Percentiles rank a stretch among this genome's conserved stretches.
Conservation (phyloP, 306 rosid genomes). For the Arachis hypogaea region DNA sequence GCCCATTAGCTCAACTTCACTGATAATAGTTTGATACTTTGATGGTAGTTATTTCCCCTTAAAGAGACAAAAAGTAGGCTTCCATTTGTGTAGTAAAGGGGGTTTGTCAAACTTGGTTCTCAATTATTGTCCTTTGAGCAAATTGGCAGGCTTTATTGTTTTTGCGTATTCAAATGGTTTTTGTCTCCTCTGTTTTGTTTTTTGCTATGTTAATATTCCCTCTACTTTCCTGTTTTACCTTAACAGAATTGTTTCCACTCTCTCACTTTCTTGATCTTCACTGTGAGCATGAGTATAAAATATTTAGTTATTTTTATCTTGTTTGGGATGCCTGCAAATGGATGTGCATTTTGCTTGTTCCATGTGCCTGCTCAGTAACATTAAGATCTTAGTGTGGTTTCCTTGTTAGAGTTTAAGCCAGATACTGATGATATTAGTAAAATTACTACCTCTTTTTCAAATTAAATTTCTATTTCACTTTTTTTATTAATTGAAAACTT, state of each 20-base stretch:
- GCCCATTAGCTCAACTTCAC: not conserved
- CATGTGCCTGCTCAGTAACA: constrained; percentile 3
- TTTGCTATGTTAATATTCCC: too few species aligned
- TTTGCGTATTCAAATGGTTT: not conserved
- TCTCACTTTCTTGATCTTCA: not conserved
- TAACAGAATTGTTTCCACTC: not conserved
- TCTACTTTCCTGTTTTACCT: not conserved
- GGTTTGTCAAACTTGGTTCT: not conserved
- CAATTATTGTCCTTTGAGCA: not conserved
- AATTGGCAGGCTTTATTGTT: not conserved
- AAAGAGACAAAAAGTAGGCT: too few species aligned
- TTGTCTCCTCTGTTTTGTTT: too few species aligned
- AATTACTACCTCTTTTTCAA: too few species aligned
- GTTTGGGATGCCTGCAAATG: not conserved
- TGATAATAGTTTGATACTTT: not conserved
- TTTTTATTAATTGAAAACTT: too few species aligned
- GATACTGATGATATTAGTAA: not conserved
- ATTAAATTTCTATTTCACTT: too few species aligned
- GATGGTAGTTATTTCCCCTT: too few species aligned
- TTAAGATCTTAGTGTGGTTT: constrained; percentile 31
- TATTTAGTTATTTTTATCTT: not conserved
- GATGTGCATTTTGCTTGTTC: constrained; percentile 10
- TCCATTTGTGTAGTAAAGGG: not conserved
- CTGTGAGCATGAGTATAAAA: not conserved
- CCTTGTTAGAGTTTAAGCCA: constrained; percentile 18